phyloP scores from a whole-genome alignment of 768 basidiomycete species.

The Psilocybe sp. region DNA sequence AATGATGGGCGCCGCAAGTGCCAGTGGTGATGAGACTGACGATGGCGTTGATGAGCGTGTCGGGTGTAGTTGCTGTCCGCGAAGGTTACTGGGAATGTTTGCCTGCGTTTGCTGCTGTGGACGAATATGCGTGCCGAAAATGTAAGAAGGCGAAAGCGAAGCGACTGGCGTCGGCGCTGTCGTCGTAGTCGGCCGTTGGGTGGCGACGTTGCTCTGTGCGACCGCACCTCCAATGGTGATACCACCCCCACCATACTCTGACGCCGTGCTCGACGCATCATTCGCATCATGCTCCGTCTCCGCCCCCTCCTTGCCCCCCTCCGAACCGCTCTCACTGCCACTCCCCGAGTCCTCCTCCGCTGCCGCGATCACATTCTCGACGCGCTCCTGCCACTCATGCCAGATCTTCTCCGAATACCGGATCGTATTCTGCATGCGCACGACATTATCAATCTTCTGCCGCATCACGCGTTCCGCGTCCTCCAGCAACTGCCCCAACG shows the following conservation, averaged over 20 bases:
- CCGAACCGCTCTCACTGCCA: conserved; percentile 40
- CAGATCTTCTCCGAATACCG: conserved; percentile 95
- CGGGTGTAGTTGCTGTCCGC: conserved; percentile 47
- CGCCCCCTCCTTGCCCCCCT: conserved; percentile 35
- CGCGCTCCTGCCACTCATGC: conserved; percentile 93
- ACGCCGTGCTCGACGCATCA: conserved; percentile 61
- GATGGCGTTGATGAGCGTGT: conserved; percentile 88
- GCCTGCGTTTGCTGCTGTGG: conserved; percentile 23
- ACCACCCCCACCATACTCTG: conserved; percentile 58
- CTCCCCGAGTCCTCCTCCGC: conserved; percentile 54
- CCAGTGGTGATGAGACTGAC: conserved; percentile 84
- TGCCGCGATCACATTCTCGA: conserved; percentile 60
- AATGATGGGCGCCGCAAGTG: conserved; percentile 80
- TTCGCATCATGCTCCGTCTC: conserved; percentile 32
- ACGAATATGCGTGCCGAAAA: conserved; percentile 27
- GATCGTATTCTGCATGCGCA: conserved; percentile 95
- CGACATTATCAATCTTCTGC: conserved; percentile 92
- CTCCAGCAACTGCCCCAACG: conserved; percentile 76
- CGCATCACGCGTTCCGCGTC: conserved; percentile 89
- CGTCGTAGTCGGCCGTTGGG: conserved; percentile 47
- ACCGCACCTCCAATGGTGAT: conserved; percentile 16
- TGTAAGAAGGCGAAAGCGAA: conserved; percentile 45
- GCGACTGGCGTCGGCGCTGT: conserved; percentile 77
- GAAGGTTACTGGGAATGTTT: conserved; percentile 25
- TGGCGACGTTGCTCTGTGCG: too few species aligned